Conservation (phyloP, 169 alveolate species). For the Plasmodium cynomolgi region DNA sequence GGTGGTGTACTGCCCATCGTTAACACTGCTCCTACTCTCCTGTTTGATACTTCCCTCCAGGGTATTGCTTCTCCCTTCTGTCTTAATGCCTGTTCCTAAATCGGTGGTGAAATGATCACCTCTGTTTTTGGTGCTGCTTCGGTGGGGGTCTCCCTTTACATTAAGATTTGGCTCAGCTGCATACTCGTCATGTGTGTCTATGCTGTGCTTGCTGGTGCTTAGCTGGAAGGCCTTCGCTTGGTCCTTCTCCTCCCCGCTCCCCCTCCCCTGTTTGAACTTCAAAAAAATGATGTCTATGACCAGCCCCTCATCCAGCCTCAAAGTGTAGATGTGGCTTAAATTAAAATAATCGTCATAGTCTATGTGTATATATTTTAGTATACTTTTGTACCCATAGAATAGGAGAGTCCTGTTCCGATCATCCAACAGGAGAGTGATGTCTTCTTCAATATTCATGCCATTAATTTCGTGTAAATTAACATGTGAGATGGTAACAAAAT, state of each 20-base stretch:
- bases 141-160: neutral
- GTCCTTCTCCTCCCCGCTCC: neutral
- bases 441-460: conserved; percentile 39
- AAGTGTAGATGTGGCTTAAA: conserved; percentile 21
- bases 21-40: neutral
- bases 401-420: conserved; percentile 55
- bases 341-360: conserved; percentile 53
- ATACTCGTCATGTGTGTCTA: neutral
- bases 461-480: conserved; percentile 37
- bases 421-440: conserved; percentile 44
- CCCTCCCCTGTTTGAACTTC: neutral
- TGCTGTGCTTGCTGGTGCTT: neutral
- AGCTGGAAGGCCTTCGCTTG: neutral
- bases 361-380: conserved; percentile 47
- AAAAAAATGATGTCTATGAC: conserved; percentile 42
- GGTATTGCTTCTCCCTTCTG: neutral
- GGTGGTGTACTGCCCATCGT: neutral
- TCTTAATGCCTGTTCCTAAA: neutral
- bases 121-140: neutral
- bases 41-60: neutral
- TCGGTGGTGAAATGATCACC: neutral
- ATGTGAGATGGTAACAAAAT: conserved; percentile 36
- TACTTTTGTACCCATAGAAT: conserved; percentile 62
- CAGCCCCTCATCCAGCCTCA: conserved; percentile 58
- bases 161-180: neutral